Conservation (phyloP, 2,329 filamentous ascomycete species). For the Botrytis squamosa region DNA sequence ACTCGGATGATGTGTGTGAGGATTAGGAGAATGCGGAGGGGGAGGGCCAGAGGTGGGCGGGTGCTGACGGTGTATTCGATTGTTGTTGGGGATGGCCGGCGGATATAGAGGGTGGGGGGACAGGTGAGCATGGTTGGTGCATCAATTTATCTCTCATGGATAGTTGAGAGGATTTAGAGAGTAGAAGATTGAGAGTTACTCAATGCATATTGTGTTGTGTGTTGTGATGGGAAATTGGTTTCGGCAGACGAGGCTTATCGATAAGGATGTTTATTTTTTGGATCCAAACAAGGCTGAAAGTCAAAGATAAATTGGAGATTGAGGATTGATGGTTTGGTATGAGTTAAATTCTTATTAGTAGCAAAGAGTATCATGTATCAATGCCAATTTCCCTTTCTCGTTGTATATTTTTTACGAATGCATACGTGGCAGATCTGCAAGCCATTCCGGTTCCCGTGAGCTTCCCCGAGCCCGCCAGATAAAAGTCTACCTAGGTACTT, state of each 20-base stretch:
- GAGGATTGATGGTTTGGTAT: not conserved
- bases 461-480: not conserved
- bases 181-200: not conserved
- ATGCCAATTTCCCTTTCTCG: not conserved
- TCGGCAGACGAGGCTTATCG: conserved; percentile 15
- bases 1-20: conserved; percentile 46
- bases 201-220: not conserved
- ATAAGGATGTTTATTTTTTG: conserved; percentile 9
- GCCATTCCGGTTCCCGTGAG: conserved; percentile 4
- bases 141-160: conserved; percentile 23
- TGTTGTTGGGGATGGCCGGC: conserved; percentile 81
- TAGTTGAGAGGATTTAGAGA: not conserved
- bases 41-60: conserved; percentile 53
- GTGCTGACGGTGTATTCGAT: conserved; percentile 90
- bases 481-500: not conserved
- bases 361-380: not conserved
- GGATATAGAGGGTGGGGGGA: conserved; percentile 57
- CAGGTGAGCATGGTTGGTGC: conserved; percentile 57
- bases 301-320: not conserved
- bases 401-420: not conserved
- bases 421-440: conserved; percentile 19
- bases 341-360: not conserved
- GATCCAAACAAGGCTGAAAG: not conserved
- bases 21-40: conserved; percentile 48
- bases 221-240: not conserved